A percentile compares a stretch with the other conserved stretches of the same genome.
phyloP scores from a whole-genome alignment of 306 rosid species.

The Pueraria montana region DNA sequence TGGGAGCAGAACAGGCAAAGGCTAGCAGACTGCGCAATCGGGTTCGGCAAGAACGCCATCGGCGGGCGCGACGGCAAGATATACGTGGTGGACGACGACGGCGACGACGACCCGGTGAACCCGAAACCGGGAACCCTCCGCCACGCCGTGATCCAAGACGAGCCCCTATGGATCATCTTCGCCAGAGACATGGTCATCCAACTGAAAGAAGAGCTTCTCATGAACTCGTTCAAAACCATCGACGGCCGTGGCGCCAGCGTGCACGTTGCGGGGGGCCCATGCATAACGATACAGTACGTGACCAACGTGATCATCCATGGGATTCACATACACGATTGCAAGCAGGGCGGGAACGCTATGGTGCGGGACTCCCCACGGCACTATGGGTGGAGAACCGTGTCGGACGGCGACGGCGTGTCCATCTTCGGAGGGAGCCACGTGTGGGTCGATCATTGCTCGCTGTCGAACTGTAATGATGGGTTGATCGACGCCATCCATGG shows the following conservation, averaged over 20 bases:
- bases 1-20: conserved; percentile 86
- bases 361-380: conserved; percentile 87
- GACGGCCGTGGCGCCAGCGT: conserved; percentile 94
- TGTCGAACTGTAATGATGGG: conserved; percentile 85
- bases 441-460: conserved; percentile 92
- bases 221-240: conserved; percentile 93
- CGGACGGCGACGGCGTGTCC: conserved; percentile 97
- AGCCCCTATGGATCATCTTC: conserved; percentile 91
- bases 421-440: conserved; percentile 90
- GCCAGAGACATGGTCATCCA: conserved; percentile 83
- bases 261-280: conserved; percentile 94
- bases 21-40: conserved; percentile 93
- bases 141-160: conserved; percentile 85
- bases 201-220: conserved; percentile 82
- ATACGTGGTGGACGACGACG: conserved; percentile 74
- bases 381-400: conserved; percentile 88
- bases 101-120: conserved; percentile 69
- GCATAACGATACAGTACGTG: conserved; percentile 90
- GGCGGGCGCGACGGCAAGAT: conserved; percentile 82
- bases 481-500: conserved; percentile 90
- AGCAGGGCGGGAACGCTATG: conserved; percentile 88
- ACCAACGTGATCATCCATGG: conserved; percentile 91
- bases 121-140: conserved; percentile 94
- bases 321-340: conserved; percentile 83
- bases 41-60: conserved; percentile 87